Evolutionary conservation across 225 moss, liverwort and hornwort species (phyloP).

Genomic region (Marchantia paleacea): DNA sequence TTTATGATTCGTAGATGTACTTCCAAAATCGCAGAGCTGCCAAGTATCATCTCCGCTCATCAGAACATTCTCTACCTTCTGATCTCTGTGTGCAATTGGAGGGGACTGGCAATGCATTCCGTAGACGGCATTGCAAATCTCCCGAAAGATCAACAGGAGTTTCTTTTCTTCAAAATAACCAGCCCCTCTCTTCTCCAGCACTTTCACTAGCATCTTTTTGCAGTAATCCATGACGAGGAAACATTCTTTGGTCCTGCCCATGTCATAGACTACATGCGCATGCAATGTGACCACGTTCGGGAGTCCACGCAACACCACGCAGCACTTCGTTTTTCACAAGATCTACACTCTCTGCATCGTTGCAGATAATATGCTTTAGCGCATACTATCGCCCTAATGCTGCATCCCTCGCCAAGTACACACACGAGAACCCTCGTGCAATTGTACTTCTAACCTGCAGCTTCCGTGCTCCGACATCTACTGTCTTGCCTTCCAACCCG

Average conservation of each 20-base stretch:
- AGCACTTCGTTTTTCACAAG: slow-evolving; percentile 85
- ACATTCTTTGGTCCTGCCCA: slow-evolving; percentile 92
- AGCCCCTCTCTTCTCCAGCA: slow-evolving; percentile 83
- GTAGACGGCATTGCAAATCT: slow-evolving; percentile 87
- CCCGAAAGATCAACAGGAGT: slow-evolving; percentile 70
- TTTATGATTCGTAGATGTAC: slow-evolving; percentile 89
- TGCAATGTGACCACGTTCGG: slow-evolving; percentile 86
- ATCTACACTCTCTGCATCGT: slow-evolving; percentile 84
- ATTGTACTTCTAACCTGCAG: slow-evolving; percentile 87
- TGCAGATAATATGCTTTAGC: slow-evolving; percentile 93
- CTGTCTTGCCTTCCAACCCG: slow-evolving; percentile 78
- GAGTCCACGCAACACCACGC: slow-evolving; percentile 76
- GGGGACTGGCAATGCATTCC: slow-evolving; percentile 97
- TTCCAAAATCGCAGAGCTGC: slow-evolving; percentile 98
- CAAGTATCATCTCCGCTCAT: slow-evolving; percentile 85
- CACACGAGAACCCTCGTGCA: slow-evolving; percentile 86
- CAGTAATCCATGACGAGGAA: slow-evolving; percentile 94
- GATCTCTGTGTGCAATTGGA: slow-evolving; percentile 91
- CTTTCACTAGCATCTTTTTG: slow-evolving; percentile 85
- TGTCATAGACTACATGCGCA: slow-evolving; percentile 86
- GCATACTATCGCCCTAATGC: slow-evolving; percentile 78
- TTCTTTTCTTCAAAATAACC: slow-evolving; percentile 94
- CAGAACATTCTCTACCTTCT: slow-evolving; percentile 95
- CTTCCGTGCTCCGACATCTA: slow-evolving; percentile 86
- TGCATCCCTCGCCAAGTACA: slow-evolving; percentile 76